Evolutionary conservation across 225 moss, liverwort and hornwort genomes (phyloP).

Genomic region (Antitrichia curtipendula): DNA sequence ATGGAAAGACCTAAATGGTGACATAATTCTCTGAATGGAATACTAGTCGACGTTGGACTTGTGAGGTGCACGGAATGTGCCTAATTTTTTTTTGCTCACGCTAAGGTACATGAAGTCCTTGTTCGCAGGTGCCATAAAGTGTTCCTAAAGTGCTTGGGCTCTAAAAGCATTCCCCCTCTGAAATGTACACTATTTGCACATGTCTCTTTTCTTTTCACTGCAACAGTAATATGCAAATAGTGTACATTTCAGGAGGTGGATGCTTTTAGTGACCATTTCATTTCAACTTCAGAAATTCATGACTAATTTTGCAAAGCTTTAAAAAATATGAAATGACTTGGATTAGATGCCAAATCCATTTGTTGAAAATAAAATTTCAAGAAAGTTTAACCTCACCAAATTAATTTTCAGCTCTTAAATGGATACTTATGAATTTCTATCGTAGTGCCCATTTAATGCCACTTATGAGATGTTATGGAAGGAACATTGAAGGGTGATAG

Average conservation of each 20-base stretch:
- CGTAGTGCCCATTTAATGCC: too few relatives aligned
- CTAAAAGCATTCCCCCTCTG: rapidly evolving
- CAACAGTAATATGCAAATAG: background rate
- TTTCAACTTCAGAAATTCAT: background rate
- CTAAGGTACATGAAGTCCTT: too few relatives aligned
- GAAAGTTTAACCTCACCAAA: background rate
- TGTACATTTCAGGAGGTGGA: too few relatives aligned
- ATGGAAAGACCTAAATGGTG: background rate
- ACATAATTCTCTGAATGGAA: background rate
- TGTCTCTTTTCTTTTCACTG: background rate
- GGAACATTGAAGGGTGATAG: background rate
- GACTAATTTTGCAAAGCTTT: rapidly evolving
- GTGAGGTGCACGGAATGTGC: background rate
- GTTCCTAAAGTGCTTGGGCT: rapidly evolving
- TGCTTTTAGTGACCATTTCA: background rate
- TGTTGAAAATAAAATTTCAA: background rate
- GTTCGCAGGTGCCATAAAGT: too few relatives aligned
- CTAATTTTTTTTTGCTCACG: background rate
- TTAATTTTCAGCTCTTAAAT: background rate
- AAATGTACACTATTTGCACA: background rate
- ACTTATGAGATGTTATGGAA: background rate
- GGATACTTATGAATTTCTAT: too few relatives aligned
- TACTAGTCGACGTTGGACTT: background rate
- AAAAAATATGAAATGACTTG: background rate
- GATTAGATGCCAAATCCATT: background rate